Base-by-base conservation (phyloP, 345 rosid species). In the Reutealis trisperma region DNA sequence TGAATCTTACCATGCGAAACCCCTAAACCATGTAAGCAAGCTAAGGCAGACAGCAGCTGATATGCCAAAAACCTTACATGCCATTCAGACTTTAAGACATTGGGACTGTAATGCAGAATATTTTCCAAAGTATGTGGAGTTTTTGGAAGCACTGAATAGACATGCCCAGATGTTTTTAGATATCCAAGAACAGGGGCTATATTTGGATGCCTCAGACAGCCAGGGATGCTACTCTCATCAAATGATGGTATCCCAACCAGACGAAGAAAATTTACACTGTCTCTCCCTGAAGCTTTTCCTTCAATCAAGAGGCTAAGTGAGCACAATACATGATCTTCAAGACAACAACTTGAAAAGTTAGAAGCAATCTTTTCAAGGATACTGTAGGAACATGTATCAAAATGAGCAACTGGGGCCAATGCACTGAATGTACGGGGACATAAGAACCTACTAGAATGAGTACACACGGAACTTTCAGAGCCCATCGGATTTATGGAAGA, bases 141-240 rank as follows among this genome's bases (percentile, higher is more conserved):
- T 81, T 86, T 92, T 19, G 93, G 97, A 78, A 91, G 87, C 84
- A 94, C 85, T 57, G 86, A 83, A 75, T 85, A 85, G 55, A 88
- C 76, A 86, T 78, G 72, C 64, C 72, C 83, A 63, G 88, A 74
- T 66, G 92, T 77, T 64, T 83, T 85, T 41, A 92, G 79, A 82
- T 90, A 71, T 32, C 97, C 96, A 73, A 94, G 79, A 52, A 91
- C 65, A 49, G 98, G 97, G 52, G 83, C 83, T 73, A 92, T 75
- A 76, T 92, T 94, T 24, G 98, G 98, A 83, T 94, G 98, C 86
- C 98, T 90, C 70, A 91, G 79, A 83, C 87, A 83, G 70, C 78
- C 89, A 62, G 91, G 88, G 75, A 84, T 51, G 71, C 79, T 74
- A 62, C 74, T 74, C 34, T 87, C 91, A 52, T 85, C 87, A 73